phyloP scores from a whole-genome alignment of 2,329 filamentous ascomycete species.

The Thielaviopsis euricoi region DNA sequence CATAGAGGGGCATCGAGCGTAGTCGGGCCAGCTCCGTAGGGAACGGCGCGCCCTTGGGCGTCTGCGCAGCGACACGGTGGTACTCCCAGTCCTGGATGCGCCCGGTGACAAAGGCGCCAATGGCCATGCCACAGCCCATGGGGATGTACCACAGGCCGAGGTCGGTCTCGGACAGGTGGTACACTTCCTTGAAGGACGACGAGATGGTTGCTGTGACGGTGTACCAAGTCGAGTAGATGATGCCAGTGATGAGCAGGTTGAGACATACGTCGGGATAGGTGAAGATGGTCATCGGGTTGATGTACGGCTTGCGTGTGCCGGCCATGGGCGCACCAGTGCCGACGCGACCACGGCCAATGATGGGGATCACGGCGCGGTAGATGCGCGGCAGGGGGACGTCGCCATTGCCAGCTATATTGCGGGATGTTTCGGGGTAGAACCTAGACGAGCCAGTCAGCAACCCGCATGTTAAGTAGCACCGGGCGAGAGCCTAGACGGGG shows the following conservation, averaged over 20 bases:
- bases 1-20: constrained; percentile 15
- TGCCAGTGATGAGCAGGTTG: constrained; percentile 18
- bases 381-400: constrained; percentile 12
- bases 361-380: constrained; percentile 13
- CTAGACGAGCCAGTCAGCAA: not conserved
- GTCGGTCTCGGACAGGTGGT: constrained; percentile 18
- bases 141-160: constrained; percentile 20
- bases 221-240: constrained; percentile 21
- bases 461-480: not conserved
- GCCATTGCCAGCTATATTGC: constrained; percentile 18
- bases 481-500: too few species aligned
- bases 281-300: constrained; percentile 20
- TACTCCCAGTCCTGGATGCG: constrained; percentile 19
- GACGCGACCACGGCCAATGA: constrained; percentile 10
- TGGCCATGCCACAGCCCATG: constrained; percentile 18
- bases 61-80: constrained; percentile 13
- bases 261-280: constrained; percentile 18
- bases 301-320: constrained; percentile 3
- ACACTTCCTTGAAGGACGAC: constrained; percentile 17
- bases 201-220: constrained; percentile 21
- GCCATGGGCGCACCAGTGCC: not conserved
- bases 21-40: constrained; percentile 17
- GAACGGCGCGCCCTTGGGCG: constrained; percentile 12
- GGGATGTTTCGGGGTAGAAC: constrained; percentile 19
- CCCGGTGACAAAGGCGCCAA: constrained; percentile 17